phyloP scores from a whole-genome alignment of 169 alveolate genomes.

The Cryptosporidium muris region DNA sequence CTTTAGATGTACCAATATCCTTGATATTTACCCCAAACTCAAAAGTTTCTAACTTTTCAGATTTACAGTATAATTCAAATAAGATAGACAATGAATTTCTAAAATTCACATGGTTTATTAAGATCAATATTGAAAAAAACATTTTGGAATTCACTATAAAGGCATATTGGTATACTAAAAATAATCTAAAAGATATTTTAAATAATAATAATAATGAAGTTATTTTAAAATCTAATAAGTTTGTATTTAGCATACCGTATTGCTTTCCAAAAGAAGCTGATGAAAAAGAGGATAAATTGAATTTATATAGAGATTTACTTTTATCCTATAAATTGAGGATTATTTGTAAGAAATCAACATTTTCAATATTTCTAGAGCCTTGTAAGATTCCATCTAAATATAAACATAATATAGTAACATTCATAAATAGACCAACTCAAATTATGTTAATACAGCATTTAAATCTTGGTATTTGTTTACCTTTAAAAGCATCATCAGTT shows the following conservation, averaged over 20 bases:
- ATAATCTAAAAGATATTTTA: slow-evolving; percentile 17
- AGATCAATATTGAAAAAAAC: neutral
- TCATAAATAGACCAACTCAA: slow-evolving; percentile 38
- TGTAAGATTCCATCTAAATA: neutral
- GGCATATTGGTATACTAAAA: slow-evolving; percentile 33
- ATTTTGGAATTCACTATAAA: slow-evolving; percentile 14
- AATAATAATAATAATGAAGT: slow-evolving; percentile 6
- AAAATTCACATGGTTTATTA: slow-evolving; percentile 41
- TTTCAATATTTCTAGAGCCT: slow-evolving; percentile 49
- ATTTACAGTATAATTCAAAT: neutral
- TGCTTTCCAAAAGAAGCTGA: neutral
- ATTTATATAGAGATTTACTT: neutral
- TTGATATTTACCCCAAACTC: slow-evolving; percentile 15
- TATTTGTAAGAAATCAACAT: slow-evolving; percentile 33
- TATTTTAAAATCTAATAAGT: slow-evolving; percentile 4
- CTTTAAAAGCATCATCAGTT: slow-evolving; percentile 39
- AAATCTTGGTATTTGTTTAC: slow-evolving; percentile 44
- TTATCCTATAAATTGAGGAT: slow-evolving; percentile 27
- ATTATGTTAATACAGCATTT: slow-evolving; percentile 28
- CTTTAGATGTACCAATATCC: slow-evolving; percentile 13
- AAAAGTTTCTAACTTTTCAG: neutral
- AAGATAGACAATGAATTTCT: slow-evolving; percentile 7
- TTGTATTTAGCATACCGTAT: neutral
- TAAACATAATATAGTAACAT: neutral
- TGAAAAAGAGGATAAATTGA: neutral